A percentile compares a stretch with the other conserved stretches of the same genome.
Conservation (phyloP, 108 stramenopile genomes). For the Nitzschia sp. region DNA sequence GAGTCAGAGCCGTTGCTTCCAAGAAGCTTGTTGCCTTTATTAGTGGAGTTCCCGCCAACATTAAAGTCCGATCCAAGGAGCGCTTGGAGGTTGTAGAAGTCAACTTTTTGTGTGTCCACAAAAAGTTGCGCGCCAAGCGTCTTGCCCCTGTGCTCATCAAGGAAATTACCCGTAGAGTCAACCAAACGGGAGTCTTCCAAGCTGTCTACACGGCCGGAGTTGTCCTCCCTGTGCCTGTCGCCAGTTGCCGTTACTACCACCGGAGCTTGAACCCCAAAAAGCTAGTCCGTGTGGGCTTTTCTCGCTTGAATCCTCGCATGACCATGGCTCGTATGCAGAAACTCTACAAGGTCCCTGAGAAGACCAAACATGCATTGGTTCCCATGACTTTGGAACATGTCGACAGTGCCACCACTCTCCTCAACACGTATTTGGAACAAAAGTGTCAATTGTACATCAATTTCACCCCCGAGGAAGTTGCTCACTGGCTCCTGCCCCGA, state of each 20-base stretch:
- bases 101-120: slow-evolving; percentile 99
- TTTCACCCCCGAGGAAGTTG: slow-evolving; percentile 86
- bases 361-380: slow-evolving; percentile 41
- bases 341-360: slow-evolving; percentile 79
- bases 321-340: slow-evolving; percentile 93
- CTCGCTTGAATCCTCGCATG: slow-evolving; percentile 81
- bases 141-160: slow-evolving; percentile 98
- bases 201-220: slow-evolving; percentile 99
- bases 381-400: slow-evolving; percentile 85
- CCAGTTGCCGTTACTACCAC: slow-evolving; percentile 93
- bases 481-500: slow-evolving; percentile 95
- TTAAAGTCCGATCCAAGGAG: slow-evolving; percentile 51
- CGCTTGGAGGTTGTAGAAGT: slow-evolving; percentile 85
- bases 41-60: slow-evolving; percentile 88
- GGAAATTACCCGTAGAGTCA: slow-evolving; percentile 97
- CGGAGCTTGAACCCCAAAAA: slow-evolving; percentile 94
- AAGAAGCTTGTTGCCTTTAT: slow-evolving; percentile 94
- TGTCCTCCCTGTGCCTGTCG: slow-evolving; percentile 91
- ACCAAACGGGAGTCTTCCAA: slow-evolving; percentile 89
- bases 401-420: slow-evolving; percentile 65
- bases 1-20: slow-evolving; percentile 78
- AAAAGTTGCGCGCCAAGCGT: slow-evolving; percentile 94
- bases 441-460: slow-evolving; percentile 80
- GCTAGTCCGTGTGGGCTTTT: slow-evolving; percentile 92
- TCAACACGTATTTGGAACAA: slow-evolving; percentile 72